Conservation (phyloP, 345 rosid species). For the Psidium guajava region DNA sequence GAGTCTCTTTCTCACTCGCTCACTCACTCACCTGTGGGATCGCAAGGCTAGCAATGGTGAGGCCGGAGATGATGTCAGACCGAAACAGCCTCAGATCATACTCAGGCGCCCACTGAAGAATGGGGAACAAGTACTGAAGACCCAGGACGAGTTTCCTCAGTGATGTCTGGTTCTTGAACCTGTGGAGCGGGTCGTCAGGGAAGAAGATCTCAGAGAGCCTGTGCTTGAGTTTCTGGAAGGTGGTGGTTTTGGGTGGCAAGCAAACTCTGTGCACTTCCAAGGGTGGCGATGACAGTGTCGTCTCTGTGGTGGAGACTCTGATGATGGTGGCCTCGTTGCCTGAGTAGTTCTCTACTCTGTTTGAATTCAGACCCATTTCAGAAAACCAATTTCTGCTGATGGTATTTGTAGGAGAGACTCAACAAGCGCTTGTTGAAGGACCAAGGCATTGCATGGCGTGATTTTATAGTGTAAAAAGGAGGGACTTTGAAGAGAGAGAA, state of each 20-base stretch:
- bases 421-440: not conserved
- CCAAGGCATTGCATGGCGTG: not conserved
- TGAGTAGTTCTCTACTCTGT: constrained; percentile 36
- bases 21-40: constrained; percentile 83
- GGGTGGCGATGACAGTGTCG: constrained; percentile 4
- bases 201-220: constrained; percentile 66
- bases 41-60: constrained; percentile 99
- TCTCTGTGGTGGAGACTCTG: not conserved
- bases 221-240: constrained; percentile 51
- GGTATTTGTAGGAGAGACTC: not conserved
- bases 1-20: not conserved
- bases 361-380: constrained; percentile 17
- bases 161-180: constrained; percentile 70
- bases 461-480: not conserved
- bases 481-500: not conserved
- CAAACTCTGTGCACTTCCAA: constrained; percentile 61
- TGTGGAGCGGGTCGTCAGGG: constrained; percentile 90
- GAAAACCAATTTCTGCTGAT: not conserved
- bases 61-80: constrained; percentile 89
- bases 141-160: constrained; percentile 38
- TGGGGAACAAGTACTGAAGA: constrained; percentile 68
- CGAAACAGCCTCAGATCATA: constrained; percentile 50
- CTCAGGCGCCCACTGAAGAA: constrained; percentile 68
- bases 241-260: constrained; percentile 54
- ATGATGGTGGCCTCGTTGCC: constrained; percentile 12